Evolutionary conservation across 495 filamentous ascomycete genomes (phyloP).

Genomic region (Oidiodendron maius): DNA sequence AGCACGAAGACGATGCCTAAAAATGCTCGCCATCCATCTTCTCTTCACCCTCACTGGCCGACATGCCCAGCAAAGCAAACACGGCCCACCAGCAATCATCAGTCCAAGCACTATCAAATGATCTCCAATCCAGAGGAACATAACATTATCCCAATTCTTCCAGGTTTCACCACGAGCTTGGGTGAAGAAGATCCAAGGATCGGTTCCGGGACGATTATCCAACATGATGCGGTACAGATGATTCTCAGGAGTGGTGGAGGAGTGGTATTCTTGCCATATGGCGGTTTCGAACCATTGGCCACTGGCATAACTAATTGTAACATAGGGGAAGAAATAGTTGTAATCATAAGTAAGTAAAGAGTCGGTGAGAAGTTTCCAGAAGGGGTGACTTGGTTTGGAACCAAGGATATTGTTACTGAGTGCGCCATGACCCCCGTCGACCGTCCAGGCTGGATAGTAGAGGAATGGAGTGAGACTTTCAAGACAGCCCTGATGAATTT

Average conservation of each 20-base stretch:
- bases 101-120: slow-evolving; percentile 22
- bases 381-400: slow-evolving; percentile 68
- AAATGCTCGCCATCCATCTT: too few species aligned
- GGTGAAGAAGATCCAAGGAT: slow-evolving; percentile 36
- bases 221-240: slow-evolving; percentile 31
- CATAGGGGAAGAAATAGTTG: slow-evolving; percentile 73
- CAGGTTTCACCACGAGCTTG: slow-evolving; percentile 36
- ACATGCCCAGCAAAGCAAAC: background rate
- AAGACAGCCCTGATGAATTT: slow-evolving; percentile 62
- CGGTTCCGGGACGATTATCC: slow-evolving; percentile 31
- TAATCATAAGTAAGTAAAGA: slow-evolving; percentile 66
- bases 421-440: slow-evolving; percentile 70
- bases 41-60: too few species aligned
- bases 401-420: slow-evolving; percentile 86
- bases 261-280: slow-evolving; percentile 69
- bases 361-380: slow-evolving; percentile 69
- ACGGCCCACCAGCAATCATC: background rate
- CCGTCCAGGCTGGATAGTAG: slow-evolving; percentile 71
- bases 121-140: slow-evolving; percentile 26
- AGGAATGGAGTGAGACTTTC: slow-evolving; percentile 71
- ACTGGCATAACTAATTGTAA: slow-evolving; percentile 80
- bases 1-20: too few species aligned
- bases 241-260: slow-evolving; percentile 15
- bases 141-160: slow-evolving; percentile 32
- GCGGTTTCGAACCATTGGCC: slow-evolving; percentile 78